Evolutionary conservation across 2,329 filamentous ascomycete species (phyloP), one percentile per base, ranked within the genome.

Genomic region (Lachnellula suecica): DNA sequence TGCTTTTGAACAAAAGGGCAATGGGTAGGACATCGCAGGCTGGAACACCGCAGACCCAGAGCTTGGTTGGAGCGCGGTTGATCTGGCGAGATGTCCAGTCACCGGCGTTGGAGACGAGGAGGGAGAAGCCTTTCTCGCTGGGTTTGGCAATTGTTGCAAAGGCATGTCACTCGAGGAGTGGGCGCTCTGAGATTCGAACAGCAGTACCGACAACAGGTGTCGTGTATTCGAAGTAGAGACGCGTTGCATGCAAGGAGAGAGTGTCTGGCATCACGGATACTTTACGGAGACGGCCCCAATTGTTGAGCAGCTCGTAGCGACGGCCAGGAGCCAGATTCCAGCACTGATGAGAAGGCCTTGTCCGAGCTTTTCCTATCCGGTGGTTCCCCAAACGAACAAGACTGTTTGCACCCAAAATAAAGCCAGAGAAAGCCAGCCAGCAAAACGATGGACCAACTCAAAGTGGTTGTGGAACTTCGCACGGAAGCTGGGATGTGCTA

Each of bases 21-120:
- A 87, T 77, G 60, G 85, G 82, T 63, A 88, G 79, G 29, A 90
- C 84, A 37, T 87, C 87, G 56, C 79, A 83, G 2, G 83, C 78
- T 1, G 87, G 84, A 0, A 85, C 75, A 9, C 87, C 87, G 41
- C 85, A 81, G 4, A 86, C 81, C 83, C 84, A 91, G 42, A 91
- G 70, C 46, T 79, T 70, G 1, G 72, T 77, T 1, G 85, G 85
- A 2, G 82, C 82, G 44, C 78, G 74, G 44, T 76, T 71, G 69
- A 91, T 89, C 51, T 81, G 79, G 27, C 75, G 72, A 22, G 73
- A 72, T 1, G 88, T 91, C 87, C 88, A 91, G 70, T 91, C 87
- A 20, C 88, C 88, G 3, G 86, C 87, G 58, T 85, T 86, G 49
- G 86, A 89, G 24, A 91, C 77, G 25, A 91, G 72, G 25, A 42